These are phyloP conservation scores for Chaetomium fimeti DNA, from an alignment of 495 filamentous ascomycete species.

Conservation along the genomic window DNA sequence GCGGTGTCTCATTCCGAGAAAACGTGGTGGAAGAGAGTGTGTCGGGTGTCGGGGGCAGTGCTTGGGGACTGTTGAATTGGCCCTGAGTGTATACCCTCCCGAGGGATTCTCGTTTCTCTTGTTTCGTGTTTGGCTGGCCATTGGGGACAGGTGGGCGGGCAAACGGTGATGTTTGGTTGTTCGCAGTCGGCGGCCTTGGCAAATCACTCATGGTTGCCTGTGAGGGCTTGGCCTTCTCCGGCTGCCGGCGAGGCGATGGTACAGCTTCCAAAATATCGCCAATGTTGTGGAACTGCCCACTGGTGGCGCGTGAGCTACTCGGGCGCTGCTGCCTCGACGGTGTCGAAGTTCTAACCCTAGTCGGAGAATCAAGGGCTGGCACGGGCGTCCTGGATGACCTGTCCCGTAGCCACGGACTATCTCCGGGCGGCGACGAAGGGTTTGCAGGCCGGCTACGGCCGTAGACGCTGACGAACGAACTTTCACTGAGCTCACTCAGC, in stretches of 20 bases:
- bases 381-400: conserved; percentile 25
- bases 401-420: conserved; percentile 32
- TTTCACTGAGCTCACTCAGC: conserved; percentile 75
- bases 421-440: conserved; percentile 26
- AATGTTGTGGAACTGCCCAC: conserved; percentile 42
- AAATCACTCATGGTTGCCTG: conserved; percentile 25
- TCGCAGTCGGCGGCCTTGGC: conserved; percentile 28
- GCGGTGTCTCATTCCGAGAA: conserved; percentile 40
- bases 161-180: conserved; percentile 27
- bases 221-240: conserved; percentile 39
- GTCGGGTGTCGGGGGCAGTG: conserved; percentile 55
- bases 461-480: conserved; percentile 69
- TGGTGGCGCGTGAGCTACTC: conserved; percentile 23
- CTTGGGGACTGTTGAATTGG: conserved; percentile 32
- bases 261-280: conserved; percentile 41
- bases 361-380: conserved; percentile 27
- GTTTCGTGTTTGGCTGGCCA: conserved; percentile 35
- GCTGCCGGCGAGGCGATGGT: conserved; percentile 42
- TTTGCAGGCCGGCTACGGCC: conserved; percentile 44
- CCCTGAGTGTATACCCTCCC: conserved; percentile 42
- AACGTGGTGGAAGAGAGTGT: conserved; percentile 54
- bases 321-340: conserved; percentile 23
- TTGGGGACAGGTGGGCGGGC: conserved; percentile 19
- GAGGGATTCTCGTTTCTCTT: conserved; percentile 45
- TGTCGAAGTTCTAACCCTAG: conserved; percentile 17